Conservation (phyloP, 768 basidiomycete species). For the Crepidotus variabilis region DNA sequence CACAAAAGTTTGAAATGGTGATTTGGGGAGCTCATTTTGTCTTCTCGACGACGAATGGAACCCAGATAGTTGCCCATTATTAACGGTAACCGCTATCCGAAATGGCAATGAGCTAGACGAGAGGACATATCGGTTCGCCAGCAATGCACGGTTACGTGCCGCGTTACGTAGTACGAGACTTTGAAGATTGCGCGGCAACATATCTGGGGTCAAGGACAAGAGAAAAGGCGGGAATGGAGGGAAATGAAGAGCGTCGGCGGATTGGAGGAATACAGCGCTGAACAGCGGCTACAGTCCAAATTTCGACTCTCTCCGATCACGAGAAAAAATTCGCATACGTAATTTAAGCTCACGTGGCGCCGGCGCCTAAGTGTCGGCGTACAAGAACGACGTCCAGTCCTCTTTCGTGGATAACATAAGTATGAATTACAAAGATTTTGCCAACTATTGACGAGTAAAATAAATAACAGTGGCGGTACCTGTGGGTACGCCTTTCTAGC, state of each 20-base stretch:
- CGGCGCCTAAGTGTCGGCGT: neutral
- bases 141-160: constrained; percentile 22
- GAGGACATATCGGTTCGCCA: constrained; percentile 13
- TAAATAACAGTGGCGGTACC: too few relatives aligned
- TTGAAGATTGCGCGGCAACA: constrained; percentile 44
- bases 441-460: too few relatives aligned
- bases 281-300: constrained; percentile 9
- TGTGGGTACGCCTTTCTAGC: too few relatives aligned
- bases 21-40: constrained; percentile 71
- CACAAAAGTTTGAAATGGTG: constrained; percentile 95
- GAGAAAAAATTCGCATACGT: constrained; percentile 7
- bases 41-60: constrained; percentile 69
- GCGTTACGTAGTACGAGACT: constrained; percentile 33
- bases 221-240: constrained; percentile 3
- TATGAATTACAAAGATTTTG: too few relatives aligned
- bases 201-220: constrained; percentile 13
- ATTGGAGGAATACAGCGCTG: neutral
- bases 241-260: constrained; percentile 6
- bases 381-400: neutral
- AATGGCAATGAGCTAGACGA: constrained; percentile 29
- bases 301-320: constrained; percentile 19
- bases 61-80: constrained; percentile 24
- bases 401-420: neutral
- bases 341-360: constrained; percentile 4
- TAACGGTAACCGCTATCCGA: constrained; percentile 30